These are phyloP conservation scores for Suhomyces prunicola DNA, from an alignment of 805 yeast genomes.

Conservation along the genomic window DNA sequence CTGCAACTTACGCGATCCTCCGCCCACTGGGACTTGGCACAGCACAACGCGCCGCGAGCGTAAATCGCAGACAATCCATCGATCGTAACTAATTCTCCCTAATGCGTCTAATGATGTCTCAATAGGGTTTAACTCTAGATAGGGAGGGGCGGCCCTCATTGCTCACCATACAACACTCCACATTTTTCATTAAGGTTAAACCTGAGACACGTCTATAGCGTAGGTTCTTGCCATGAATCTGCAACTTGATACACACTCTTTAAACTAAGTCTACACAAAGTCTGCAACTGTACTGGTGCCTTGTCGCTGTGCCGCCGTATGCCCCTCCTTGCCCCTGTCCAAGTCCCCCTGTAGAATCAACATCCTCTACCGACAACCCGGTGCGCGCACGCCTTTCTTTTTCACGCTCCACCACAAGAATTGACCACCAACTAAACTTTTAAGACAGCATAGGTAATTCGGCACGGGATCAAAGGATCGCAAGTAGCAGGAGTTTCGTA, in stretches of 20 bases:
- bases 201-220: background rate
- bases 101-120: conserved; percentile 1
- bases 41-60: background rate
- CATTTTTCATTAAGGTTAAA: background rate
- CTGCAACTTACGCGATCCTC: background rate
- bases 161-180: background rate
- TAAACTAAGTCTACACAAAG: background rate
- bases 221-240: background rate
- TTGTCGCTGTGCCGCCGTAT: background rate
- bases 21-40: background rate
- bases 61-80: background rate
- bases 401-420: conserved; percentile 1
- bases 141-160: background rate
- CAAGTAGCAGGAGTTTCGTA: background rate
- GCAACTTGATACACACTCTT: background rate
- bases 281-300: background rate
- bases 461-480: background rate
- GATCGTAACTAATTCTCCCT: conserved; percentile 1
- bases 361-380: background rate
- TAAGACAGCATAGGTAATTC: background rate
- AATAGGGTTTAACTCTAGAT: background rate
- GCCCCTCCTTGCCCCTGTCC: conserved; percentile 1
- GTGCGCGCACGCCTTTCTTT: background rate
- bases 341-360: background rate
- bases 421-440: background rate